phyloP scores from a whole-genome alignment of 371 early-diverging fungal species.

The Circinella minor region DNA sequence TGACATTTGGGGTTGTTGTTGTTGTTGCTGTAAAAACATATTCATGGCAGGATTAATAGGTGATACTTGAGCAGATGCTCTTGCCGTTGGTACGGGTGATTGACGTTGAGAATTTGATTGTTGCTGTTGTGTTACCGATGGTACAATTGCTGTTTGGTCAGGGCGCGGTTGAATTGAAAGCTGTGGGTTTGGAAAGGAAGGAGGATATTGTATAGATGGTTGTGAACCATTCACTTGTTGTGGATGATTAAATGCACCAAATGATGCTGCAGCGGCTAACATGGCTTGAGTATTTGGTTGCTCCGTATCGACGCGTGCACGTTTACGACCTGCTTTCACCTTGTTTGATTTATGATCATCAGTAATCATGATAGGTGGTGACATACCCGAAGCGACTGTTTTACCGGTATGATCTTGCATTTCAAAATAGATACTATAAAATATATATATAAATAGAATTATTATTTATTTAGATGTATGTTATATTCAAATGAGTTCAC shows the following conservation, averaged over 20 bases:
- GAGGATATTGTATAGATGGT: conserved; percentile 5
- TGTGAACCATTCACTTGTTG: background rate
- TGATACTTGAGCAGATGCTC: conserved; percentile 1
- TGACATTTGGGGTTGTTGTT: background rate
- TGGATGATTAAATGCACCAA: background rate
- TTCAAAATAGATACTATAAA: conserved; percentile 68
- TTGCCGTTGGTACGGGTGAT: conserved; percentile 8
- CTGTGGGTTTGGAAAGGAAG: conserved; percentile 9
- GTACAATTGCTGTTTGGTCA: background rate
- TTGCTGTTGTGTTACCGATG: conserved; percentile 10
- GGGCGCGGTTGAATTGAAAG: conserved; percentile 28
- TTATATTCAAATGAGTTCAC: too few relatives aligned
- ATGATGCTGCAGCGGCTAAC: conserved; percentile 15
- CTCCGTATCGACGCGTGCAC: conserved; percentile 45
- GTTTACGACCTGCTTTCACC: conserved; percentile 55
- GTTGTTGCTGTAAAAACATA: background rate
- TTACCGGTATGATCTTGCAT: conserved; percentile 71
- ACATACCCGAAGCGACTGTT: conserved; percentile 80
- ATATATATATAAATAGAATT: background rate
- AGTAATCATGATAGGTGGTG: conserved; percentile 95
- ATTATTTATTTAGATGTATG: background rate
- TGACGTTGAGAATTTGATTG: background rate
- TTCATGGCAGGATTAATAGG: conserved; percentile 5
- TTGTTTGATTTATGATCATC: conserved; percentile 95
- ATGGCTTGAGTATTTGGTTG: conserved; percentile 22